phyloP scores from a whole-genome alignment of 805 yeast genomes.

The Lachancea meyersii region DNA sequence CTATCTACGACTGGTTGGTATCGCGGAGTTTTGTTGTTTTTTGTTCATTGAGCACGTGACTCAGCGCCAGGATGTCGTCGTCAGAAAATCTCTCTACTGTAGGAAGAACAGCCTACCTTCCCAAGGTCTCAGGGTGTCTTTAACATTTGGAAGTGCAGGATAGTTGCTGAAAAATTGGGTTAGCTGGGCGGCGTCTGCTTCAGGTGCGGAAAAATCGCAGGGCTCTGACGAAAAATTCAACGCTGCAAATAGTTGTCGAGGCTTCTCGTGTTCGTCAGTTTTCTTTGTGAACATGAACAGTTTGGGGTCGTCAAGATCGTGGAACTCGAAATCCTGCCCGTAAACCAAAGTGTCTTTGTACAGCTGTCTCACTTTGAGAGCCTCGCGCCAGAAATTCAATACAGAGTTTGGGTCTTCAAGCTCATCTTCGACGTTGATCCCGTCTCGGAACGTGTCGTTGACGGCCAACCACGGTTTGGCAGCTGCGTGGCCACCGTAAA shows the following conservation, averaged over 20 bases:
- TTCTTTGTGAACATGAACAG: conserved; percentile 39
- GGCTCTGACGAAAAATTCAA: conserved; percentile 38
- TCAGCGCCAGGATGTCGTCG: no score
- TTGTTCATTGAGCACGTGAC: not conserved
- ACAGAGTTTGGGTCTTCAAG: conserved; percentile 41
- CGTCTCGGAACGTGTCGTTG: conserved; percentile 18
- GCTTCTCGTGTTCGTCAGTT: conserved; percentile 18
- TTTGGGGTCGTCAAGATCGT: conserved; percentile 39
- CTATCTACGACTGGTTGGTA: no score
- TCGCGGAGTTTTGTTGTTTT: not conserved
- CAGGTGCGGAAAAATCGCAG: conserved; percentile 29
- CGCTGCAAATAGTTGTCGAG: conserved; percentile 32
- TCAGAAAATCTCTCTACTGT: not conserved
- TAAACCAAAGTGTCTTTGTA: conserved; percentile 39
- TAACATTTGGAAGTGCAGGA: conserved; percentile 12
- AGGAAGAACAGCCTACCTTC: conserved; percentile 40
- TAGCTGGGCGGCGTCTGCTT: conserved; percentile 26
- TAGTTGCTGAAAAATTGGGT: conserved; percentile 34
- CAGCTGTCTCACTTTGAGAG: conserved; percentile 38
- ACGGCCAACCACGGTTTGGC: conserved; percentile 38
- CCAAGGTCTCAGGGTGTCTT: conserved; percentile 35
- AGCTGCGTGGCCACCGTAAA: conserved; percentile 28
- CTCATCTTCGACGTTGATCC: conserved; percentile 44
- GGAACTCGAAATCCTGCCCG: conserved; percentile 38
- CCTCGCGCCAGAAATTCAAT: conserved; percentile 40